phyloP scores from a whole-genome alignment of 2,329 filamentous ascomycete species.

The Diplodia seriata region DNA sequence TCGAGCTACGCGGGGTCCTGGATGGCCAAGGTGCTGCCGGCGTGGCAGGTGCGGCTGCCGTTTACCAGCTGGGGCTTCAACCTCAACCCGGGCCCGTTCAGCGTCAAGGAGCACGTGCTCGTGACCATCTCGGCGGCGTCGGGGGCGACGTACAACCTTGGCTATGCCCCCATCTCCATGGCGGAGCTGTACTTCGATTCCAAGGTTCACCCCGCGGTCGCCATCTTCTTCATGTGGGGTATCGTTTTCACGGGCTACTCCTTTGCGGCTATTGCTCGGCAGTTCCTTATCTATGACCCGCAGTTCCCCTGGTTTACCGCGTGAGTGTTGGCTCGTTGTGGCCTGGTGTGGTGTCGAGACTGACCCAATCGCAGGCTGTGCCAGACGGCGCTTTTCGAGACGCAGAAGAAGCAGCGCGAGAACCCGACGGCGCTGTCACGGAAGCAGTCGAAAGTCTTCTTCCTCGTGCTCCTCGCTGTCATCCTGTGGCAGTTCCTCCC shows the following conservation, averaged over 20 bases:
- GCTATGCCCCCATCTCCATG: constrained; percentile 60
- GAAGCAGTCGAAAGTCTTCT: constrained; percentile 58
- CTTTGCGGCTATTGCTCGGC: constrained; percentile 64
- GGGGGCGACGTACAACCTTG: constrained; percentile 43
- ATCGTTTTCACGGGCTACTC: constrained; percentile 66
- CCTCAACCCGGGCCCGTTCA: constrained; percentile 64
- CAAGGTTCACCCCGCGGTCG: constrained; percentile 60
- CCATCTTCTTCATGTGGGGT: constrained; percentile 66
- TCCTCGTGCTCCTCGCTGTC: constrained; percentile 59
- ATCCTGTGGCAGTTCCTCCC: constrained; percentile 69
- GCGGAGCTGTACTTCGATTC: constrained; percentile 65
- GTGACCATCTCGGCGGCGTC: constrained; percentile 56
- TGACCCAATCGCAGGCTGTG: not conserved
- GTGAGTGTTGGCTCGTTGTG: not conserved
- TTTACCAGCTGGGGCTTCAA: constrained; percentile 58
- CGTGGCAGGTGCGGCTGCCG: constrained; percentile 56
- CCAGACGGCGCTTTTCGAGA: constrained; percentile 66
- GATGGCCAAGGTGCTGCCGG: constrained; percentile 59
- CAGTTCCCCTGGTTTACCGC: constrained; percentile 57
- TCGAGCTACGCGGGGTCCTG: constrained; percentile 63
- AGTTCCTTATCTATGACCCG: constrained; percentile 65
- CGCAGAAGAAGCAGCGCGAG: constrained; percentile 60
- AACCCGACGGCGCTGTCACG: constrained; percentile 56
- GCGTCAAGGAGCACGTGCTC: constrained; percentile 64
- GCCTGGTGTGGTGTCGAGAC: not conserved